phyloP scores from a whole-genome alignment of 495 filamentous ascomycete species.

The Penicillium turbatum region DNA sequence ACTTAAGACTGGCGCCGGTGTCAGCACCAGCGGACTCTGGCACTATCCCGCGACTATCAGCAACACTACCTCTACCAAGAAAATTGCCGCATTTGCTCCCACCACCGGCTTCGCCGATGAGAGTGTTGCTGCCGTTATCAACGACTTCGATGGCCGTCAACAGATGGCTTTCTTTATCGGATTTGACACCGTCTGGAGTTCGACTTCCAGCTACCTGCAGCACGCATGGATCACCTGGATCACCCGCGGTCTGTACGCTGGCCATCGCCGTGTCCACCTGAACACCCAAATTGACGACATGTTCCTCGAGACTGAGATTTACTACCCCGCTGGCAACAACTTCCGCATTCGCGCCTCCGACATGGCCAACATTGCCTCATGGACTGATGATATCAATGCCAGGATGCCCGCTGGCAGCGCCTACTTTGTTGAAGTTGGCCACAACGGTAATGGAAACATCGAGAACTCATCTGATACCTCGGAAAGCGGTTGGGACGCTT shows the following conservation, averaged over 20 bases:
- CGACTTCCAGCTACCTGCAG: slow-evolving; percentile 52
- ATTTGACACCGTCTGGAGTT: slow-evolving; percentile 53
- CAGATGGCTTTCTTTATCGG: slow-evolving; percentile 60
- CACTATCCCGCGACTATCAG: slow-evolving; percentile 56
- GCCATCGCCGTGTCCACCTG: slow-evolving; percentile 52
- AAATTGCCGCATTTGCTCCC: slow-evolving; percentile 50
- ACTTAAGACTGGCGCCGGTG: slow-evolving; percentile 43
- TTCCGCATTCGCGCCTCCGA: slow-evolving; percentile 52
- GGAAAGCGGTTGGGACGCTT: slow-evolving; percentile 27
- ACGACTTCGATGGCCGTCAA: slow-evolving; percentile 52
- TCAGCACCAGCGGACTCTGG: slow-evolving; percentile 52
- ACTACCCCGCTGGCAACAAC: slow-evolving; percentile 37
- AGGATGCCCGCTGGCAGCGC: slow-evolving; percentile 52
- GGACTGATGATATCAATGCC: slow-evolving; percentile 47
- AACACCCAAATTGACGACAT: slow-evolving; percentile 65
- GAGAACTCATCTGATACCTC: slow-evolving; percentile 34
- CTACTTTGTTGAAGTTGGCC: slow-evolving; percentile 55
- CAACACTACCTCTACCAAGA: slow-evolving; percentile 48
- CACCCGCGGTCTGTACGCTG: slow-evolving; percentile 53
- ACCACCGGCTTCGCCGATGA: slow-evolving; percentile 23
- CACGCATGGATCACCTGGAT: slow-evolving; percentile 64
- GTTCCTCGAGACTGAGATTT: slow-evolving; percentile 54
- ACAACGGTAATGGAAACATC: slow-evolving; percentile 63
- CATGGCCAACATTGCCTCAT: slow-evolving; percentile 44
- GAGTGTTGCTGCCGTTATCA: slow-evolving; percentile 56